These are phyloP conservation scores for Sphagnurus paluster DNA, from an alignment of 1,284 basidiomycete genomes.

Conservation along the genomic window DNA sequence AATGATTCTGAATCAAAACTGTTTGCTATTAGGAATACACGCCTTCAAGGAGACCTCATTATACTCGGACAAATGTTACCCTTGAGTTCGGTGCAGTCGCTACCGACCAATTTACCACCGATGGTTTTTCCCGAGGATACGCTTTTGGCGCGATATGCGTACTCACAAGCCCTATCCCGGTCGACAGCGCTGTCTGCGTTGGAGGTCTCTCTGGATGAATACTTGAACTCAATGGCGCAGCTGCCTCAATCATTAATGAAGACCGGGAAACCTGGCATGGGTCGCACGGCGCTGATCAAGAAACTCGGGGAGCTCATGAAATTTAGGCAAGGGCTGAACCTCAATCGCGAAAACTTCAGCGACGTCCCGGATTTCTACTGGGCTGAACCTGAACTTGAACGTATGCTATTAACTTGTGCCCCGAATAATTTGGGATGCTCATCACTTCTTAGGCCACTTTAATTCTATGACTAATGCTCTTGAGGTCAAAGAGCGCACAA, in stretches of 20 bases:
- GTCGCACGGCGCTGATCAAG: slow-evolving; percentile 77
- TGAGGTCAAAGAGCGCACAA: slow-evolving; percentile 79
- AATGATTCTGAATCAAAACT: slow-evolving; percentile 17
- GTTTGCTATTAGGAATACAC: slow-evolving; percentile 57
- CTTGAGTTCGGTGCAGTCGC: slow-evolving; percentile 42
- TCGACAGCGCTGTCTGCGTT: slow-evolving; percentile 84
- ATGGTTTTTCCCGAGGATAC: slow-evolving; percentile 61
- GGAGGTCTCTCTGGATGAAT: slow-evolving; percentile 79
- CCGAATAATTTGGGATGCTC: neutral
- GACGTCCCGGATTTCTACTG: slow-evolving; percentile 92
- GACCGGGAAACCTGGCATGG: slow-evolving; percentile 81
- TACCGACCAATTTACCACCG: slow-evolving; percentile 46
- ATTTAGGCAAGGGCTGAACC: slow-evolving; percentile 85
- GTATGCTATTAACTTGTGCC: slow-evolving; percentile 36
- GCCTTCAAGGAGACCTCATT: slow-evolving; percentile 86
- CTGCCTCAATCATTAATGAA: slow-evolving; percentile 74
- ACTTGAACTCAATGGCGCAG: slow-evolving; percentile 77
- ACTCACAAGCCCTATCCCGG: slow-evolving; percentile 85
- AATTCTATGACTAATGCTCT: slow-evolving; percentile 79
- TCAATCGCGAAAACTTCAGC: slow-evolving; percentile 85
- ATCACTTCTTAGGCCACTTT: slow-evolving; percentile 63
- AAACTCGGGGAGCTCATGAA: slow-evolving; percentile 88
- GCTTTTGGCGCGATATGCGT: slow-evolving; percentile 83
- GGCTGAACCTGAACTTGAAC: slow-evolving; percentile 86
- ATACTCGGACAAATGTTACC: slow-evolving; percentile 75